Base-by-base conservation (phyloP, 495 filamentous ascomycete genomes). In the Daldinia childiae region DNA sequence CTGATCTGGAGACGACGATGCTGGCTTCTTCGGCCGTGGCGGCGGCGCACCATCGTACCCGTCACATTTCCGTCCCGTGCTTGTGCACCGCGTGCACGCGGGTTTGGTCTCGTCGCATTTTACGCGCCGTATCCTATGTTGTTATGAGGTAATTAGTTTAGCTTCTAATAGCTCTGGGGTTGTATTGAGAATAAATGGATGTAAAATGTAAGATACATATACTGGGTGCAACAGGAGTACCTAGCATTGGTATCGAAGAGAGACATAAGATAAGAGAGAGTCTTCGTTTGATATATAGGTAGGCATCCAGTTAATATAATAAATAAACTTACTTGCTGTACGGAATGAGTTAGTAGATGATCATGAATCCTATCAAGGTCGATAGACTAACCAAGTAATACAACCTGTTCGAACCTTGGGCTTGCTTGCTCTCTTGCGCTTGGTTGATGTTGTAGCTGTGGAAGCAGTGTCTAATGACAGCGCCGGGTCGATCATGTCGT, bases 101-200 rank as follows among this genome's bases (percentile, higher is more conserved):
- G 81, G 81, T 32, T 79, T 80, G 39, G 75, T 79, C 43, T 83
- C 81, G 51, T 78, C 81, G 58, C 81, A 83, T 66, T 83, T 83
- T 2, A 83, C 78, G 5, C 71, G 71, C 64, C 71, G 65, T 39
- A 73, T 73, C 24, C 71, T 73, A 30, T 11, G 39, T 57, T 48
- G 19, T 1, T 27, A 17, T 14, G 21, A 11, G 26, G 7, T 24
- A 7, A 45, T 72, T 58, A 67, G 54, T 15, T 29, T 41, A 1
- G 15, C 17, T 32, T 5, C 36, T 27, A 3, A 7, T 17, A 34
- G 43, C 19, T 21, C 19, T 24, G 17, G 17, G 41, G 7, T 19
- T 3, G 4, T 48, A 21, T 12, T 36, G 9, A 12, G 39, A 12
- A 21, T 21, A 21, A 12, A 21, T 21, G 3, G 43, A 24, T 3